A percentile compares a stretch with the other conserved stretches of the same genome.
These are phyloP conservation scores for Diaporthe citrichinensis DNA, from an alignment of 2,329 filamentous ascomycete genomes.

Conservation along the genomic window DNA sequence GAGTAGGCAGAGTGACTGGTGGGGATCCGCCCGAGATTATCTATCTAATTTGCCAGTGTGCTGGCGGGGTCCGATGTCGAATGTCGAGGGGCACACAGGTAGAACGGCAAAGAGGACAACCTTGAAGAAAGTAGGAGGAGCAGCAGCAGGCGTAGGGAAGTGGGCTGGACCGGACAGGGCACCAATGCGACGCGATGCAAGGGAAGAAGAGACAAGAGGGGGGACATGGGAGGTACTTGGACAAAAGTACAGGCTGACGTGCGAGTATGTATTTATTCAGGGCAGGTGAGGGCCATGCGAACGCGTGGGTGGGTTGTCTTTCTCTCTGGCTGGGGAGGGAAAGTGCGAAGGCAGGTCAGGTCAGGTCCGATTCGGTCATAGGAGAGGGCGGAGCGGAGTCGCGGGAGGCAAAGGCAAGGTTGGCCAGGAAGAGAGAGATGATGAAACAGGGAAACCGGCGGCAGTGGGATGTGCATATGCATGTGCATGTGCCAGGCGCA, in stretches of 20 bases:
- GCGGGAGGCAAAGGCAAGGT: conserved; percentile 11
- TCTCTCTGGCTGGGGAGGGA: neutral
- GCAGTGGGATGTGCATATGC: conserved; percentile 2
- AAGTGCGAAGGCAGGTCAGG: neutral
- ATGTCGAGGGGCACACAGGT: neutral
- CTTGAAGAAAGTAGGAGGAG: neutral
- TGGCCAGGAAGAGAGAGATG: conserved; percentile 7
- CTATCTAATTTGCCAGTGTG: conserved; percentile 7
- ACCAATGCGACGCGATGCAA: conserved; percentile 15
- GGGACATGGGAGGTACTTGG: conserved; percentile 37
- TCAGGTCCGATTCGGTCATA: neutral
- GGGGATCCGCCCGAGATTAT: conserved; percentile 22
- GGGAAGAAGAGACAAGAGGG: neutral
- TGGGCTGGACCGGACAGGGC: conserved; percentile 1
- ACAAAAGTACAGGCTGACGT: conserved; percentile 1
- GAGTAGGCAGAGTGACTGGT: conserved; percentile 9
- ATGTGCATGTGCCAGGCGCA: conserved; percentile 1
- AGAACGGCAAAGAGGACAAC: neutral
- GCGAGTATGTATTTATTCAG: conserved; percentile 21
- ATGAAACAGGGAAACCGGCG: conserved; percentile 22
- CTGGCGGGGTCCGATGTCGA: conserved; percentile 29
- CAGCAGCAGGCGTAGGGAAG: neutral
- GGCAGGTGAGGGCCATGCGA: neutral
- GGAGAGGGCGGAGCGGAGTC: conserved; percentile 23
- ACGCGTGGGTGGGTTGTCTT: neutral